Evolutionary conservation across 164 flowering plant species (phyloP).

Genomic region (Liriodendron chinense): DNA sequence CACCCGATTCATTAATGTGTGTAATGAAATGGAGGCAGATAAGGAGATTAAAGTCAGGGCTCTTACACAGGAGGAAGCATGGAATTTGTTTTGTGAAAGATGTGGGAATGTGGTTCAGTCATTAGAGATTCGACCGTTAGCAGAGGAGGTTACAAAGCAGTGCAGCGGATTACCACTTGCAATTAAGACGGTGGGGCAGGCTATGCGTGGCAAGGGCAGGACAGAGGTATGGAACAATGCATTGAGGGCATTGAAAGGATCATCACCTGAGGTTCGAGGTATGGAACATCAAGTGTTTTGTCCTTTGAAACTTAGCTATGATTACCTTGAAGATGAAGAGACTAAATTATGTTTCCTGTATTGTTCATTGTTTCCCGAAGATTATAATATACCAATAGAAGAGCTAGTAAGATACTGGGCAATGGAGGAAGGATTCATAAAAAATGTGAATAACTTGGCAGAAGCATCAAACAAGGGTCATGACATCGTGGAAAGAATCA

Average conservation of each 20-base stretch:
- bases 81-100: background rate
- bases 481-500: background rate
- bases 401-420: background rate
- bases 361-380: slow-evolving; percentile 12
- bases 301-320: slow-evolving; percentile 10
- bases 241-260: background rate
- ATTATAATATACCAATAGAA: background rate
- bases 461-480: slow-evolving; percentile 2
- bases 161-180: slow-evolving; percentile 10
- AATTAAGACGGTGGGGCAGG: background rate
- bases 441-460: background rate
- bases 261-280: slow-evolving; percentile 1
- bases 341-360: slow-evolving; percentile 1
- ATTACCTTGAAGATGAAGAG: background rate
- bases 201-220: background rate
- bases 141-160: background rate
- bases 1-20: background rate
- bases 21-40: background rate
- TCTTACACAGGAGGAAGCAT: background rate
- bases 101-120: background rate
- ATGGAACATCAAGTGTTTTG: slow-evolving; percentile 4
- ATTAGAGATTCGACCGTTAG: background rate
- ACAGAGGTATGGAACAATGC: slow-evolving; percentile 7
- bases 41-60: slow-evolving; percentile 4
- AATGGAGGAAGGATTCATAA: background rate